Percentiles rank a stretch among this genome's conserved stretches.
phyloP scores from a whole-genome alignment of 1,139 yeast genomes.

The Tardiomyces depauwii region DNA sequence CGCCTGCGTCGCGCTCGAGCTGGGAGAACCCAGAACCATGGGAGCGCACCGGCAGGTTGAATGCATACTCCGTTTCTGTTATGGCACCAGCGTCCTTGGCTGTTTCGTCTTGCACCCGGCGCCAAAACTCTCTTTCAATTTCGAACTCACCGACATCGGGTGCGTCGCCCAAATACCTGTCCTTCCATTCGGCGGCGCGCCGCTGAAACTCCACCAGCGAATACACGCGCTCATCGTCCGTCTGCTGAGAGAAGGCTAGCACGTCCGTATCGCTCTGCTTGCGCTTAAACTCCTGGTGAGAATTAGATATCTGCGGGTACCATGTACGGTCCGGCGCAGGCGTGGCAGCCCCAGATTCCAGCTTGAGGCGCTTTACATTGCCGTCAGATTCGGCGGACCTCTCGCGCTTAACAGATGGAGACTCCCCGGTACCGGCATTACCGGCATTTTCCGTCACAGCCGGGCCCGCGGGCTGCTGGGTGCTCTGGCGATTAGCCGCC shows the following conservation, averaged over 20 bases:
- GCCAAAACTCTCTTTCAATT: neutral
- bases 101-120: neutral
- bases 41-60: neutral
- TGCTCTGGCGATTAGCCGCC: too few relatives aligned
- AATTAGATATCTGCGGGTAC: neutral
- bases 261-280: slow-evolving; percentile 3
- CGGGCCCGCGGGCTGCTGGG: too few relatives aligned
- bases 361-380: neutral
- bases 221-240: slow-evolving; percentile 47
- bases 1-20: neutral
- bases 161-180: neutral
- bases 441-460: too few relatives aligned
- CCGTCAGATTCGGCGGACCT: slow-evolving; percentile 1
- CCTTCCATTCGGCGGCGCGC: slow-evolving; percentile 3
- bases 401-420: slow-evolving; percentile 3
- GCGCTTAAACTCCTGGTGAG: neutral
- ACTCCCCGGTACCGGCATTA: too few relatives aligned
- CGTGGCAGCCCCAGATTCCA: neutral
- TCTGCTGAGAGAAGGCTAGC: slow-evolving; percentile 1
- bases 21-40: neutral
- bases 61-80: neutral
- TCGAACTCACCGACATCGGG: neutral
- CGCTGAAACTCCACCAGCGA: slow-evolving; percentile 48
- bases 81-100: neutral
- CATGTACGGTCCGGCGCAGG: neutral